phyloP scores from a whole-genome alignment of 2,329 filamentous ascomycete species.

The Stemphylium beticola region DNA sequence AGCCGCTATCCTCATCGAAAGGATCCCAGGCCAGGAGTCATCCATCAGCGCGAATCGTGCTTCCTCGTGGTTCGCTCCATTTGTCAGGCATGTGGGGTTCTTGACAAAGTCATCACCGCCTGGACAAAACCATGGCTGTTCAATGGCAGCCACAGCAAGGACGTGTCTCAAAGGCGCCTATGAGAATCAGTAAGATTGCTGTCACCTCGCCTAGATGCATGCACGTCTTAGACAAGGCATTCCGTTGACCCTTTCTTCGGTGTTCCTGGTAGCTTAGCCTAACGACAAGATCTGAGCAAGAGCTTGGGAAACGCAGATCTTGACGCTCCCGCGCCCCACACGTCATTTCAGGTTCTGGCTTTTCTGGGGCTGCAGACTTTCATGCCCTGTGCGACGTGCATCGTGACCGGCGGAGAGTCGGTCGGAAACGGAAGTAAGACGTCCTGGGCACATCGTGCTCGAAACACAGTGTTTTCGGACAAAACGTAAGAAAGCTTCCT shows the following conservation, averaged over 20 bases:
- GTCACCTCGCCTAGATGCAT: not conserved
- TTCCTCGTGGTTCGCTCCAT: constrained; percentile 9
- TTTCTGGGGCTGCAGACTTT: not conserved
- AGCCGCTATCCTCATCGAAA: constrained; percentile 19
- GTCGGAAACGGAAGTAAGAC: constrained; percentile 2
- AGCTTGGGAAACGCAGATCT: not conserved
- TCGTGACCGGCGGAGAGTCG: constrained; percentile 2
- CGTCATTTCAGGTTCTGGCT: constrained; percentile 9
- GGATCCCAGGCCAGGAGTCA: constrained; percentile 7
- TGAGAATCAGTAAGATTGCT: not conserved
- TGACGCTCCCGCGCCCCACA: constrained; percentile 18
- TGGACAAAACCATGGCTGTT: not conserved
- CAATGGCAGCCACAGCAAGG: not conserved
- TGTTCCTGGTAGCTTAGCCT: not conserved
- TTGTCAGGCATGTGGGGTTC: constrained; percentile 4
- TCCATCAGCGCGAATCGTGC: constrained; percentile 22
- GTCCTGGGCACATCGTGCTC: not conserved
- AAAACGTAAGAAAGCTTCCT: not conserved
- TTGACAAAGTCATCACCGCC: not conserved
- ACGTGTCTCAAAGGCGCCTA: no score
- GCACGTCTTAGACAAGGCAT: not conserved
- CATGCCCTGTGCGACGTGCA: not conserved
- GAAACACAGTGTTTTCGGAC: not conserved
- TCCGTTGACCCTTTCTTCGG: not conserved
- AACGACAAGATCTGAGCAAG: constrained; percentile 1